phyloP scores from a whole-genome alignment of 805 yeast genomes.

The Zygoascus biomembranicola region DNA sequence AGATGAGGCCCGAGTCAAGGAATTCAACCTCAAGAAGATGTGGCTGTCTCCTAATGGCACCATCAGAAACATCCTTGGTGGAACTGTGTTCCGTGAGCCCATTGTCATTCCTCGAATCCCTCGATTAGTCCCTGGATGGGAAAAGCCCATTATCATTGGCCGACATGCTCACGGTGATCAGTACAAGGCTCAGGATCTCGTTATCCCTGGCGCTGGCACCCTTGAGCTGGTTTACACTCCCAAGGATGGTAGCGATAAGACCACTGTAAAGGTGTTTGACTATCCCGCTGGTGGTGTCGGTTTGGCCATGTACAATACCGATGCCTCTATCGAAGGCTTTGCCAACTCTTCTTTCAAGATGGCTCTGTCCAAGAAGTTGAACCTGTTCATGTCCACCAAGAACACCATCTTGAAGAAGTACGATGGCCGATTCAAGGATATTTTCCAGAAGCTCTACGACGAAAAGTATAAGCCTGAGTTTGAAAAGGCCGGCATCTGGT shows the following conservation, averaged over 20 bases:
- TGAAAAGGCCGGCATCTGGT: slow-evolving; percentile 82
- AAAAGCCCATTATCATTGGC: slow-evolving; percentile 90
- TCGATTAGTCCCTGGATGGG: slow-evolving; percentile 85
- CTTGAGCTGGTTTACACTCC: slow-evolving; percentile 74
- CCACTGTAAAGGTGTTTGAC: slow-evolving; percentile 55
- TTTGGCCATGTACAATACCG: slow-evolving; percentile 92
- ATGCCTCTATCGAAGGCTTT: slow-evolving; percentile 80
- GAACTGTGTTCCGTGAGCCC: slow-evolving; percentile 95
- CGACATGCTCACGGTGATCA: slow-evolving; percentile 98
- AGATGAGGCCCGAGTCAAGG: slow-evolving; percentile 82
- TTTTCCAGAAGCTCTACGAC: slow-evolving; percentile 75
- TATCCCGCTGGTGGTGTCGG: slow-evolving; percentile 71
- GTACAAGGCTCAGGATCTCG: slow-evolving; percentile 84
- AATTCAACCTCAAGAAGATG: slow-evolving; percentile 87
- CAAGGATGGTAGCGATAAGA: slow-evolving; percentile 45
- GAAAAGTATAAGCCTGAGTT: slow-evolving; percentile 58
- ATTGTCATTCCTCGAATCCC: slow-evolving; percentile 87
- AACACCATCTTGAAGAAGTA: slow-evolving; percentile 90
- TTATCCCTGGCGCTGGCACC: slow-evolving; percentile 72
- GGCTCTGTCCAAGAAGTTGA: slow-evolving; percentile 71
- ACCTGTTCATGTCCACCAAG: slow-evolving; percentile 82
- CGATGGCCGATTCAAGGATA: slow-evolving; percentile 94
- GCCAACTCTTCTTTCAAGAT: slow-evolving; percentile 89
- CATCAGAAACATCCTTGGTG: slow-evolving; percentile 89
- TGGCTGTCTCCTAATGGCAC: slow-evolving; percentile 98